phyloP scores from a whole-genome alignment of 2,329 filamentous ascomycete genomes.

The Penicillium sp. region DNA sequence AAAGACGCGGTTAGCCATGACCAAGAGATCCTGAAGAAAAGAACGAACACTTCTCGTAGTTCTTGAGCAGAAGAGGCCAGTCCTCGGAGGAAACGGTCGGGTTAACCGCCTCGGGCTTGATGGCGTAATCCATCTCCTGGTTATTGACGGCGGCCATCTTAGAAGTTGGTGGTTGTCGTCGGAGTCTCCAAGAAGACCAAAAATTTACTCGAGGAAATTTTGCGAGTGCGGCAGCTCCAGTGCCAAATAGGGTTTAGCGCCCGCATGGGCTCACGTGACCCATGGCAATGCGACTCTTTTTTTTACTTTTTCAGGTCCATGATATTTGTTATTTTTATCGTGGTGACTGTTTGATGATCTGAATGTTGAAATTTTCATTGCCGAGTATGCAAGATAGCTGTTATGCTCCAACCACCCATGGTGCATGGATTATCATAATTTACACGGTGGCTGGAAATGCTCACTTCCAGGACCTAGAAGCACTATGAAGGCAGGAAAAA shows the following conservation, averaged over 20 bases:
- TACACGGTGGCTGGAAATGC: neutral
- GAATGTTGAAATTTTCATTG: neutral
- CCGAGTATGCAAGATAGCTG: neutral
- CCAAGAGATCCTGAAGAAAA: slow-evolving; percentile 4
- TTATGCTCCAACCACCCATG: neutral
- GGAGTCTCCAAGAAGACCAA: slow-evolving; percentile 13
- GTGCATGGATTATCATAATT: neutral
- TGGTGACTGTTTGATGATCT: neutral
- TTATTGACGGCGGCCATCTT: slow-evolving; percentile 51
- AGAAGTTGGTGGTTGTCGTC: slow-evolving; percentile 20
- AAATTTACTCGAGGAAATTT: slow-evolving; percentile 28
- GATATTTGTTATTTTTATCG: neutral
- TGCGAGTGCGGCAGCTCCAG: slow-evolving; percentile 29
- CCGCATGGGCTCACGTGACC: slow-evolving; percentile 15
- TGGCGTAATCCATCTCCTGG: slow-evolving; percentile 72
- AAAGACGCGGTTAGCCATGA: slow-evolving; percentile 10
- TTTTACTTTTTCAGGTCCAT: neutral
- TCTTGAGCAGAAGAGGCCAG: slow-evolving; percentile 93
- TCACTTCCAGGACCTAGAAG: neutral
- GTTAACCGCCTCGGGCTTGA: slow-evolving; percentile 84
- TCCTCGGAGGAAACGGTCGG: slow-evolving; percentile 79
- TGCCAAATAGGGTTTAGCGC: slow-evolving; percentile 19
- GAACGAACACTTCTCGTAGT: slow-evolving; percentile 79
- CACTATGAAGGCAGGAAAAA: neutral
- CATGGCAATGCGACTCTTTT: neutral